Conservation (phyloP, 805 yeast species). For the Candida vartiovaarae region DNA sequence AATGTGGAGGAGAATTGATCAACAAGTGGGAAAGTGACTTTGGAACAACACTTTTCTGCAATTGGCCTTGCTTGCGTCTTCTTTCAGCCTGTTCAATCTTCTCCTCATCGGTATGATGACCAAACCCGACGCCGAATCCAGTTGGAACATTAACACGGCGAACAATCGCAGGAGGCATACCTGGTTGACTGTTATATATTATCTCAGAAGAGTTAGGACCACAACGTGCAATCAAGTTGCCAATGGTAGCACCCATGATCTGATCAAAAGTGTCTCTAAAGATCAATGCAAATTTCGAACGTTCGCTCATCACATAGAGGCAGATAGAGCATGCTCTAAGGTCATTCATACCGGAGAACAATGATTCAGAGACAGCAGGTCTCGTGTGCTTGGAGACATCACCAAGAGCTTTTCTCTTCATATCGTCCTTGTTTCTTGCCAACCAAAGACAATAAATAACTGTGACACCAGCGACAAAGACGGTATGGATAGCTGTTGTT, state of each 20-base stretch:
- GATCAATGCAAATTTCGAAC: slow-evolving; percentile 53
- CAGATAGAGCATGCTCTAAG: slow-evolving; percentile 59
- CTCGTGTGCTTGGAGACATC: slow-evolving; percentile 54
- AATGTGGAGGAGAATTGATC: slow-evolving; percentile 31
- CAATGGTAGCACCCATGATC: slow-evolving; percentile 56
- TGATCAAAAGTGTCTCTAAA: slow-evolving; percentile 66
- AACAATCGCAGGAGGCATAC: slow-evolving; percentile 55
- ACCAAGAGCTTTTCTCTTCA: slow-evolving; percentile 45
- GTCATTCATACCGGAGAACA: slow-evolving; percentile 53
- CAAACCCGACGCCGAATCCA: slow-evolving; percentile 13
- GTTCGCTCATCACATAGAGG: slow-evolving; percentile 58
- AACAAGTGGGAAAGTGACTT: slow-evolving; percentile 45
- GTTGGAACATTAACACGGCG: slow-evolving; percentile 31
- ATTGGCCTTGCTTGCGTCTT: slow-evolving; percentile 39
- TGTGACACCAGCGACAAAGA: slow-evolving; percentile 64
- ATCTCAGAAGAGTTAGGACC: slow-evolving; percentile 57
- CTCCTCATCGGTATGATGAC: slow-evolving; percentile 28
- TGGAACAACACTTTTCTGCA: slow-evolving; percentile 47
- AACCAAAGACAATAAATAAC: slow-evolving; percentile 61
- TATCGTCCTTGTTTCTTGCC: slow-evolving; percentile 54
- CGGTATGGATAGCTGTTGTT: slow-evolving; percentile 59
- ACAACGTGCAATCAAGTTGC: slow-evolving; percentile 53
- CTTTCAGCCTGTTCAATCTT: slow-evolving; percentile 42
- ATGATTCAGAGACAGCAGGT: slow-evolving; percentile 47
- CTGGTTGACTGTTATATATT: slow-evolving; percentile 37